Percentiles rank a stretch among this genome's conserved stretches.
Conservation (phyloP, 2,329 filamentous ascomycete species). For the Ophiostoma ips region DNA sequence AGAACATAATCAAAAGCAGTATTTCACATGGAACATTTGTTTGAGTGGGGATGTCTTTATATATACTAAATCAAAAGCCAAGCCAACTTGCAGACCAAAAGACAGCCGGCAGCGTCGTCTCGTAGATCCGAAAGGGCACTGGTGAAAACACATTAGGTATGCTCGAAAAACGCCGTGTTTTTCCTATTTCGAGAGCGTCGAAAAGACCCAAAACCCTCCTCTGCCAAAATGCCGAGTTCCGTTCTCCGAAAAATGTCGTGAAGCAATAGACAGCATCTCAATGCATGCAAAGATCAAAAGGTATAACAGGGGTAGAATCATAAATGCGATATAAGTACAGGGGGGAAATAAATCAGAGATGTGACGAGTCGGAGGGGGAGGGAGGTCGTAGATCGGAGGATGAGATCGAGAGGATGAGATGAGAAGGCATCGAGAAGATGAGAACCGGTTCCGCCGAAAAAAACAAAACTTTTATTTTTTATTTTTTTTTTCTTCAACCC, state of each 20-base stretch:
- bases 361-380: constrained; percentile 16
- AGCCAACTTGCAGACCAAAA: neutral
- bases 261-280: neutral
- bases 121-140: neutral
- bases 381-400: neutral
- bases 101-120: neutral
- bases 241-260: no score
- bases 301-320: constrained; percentile 1
- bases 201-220: neutral
- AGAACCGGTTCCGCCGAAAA: neutral
- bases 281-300: constrained; percentile 1
- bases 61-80: constrained; percentile 1
- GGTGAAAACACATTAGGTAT: neutral
- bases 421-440: neutral
- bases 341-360: constrained; percentile 7
- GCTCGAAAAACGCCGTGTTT: neutral
- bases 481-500: neutral
- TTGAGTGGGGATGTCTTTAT: constrained; percentile 12
- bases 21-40: neutral
- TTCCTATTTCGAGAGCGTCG: neutral
- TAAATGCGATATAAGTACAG: constrained; percentile 4
- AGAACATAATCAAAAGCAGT: neutral
- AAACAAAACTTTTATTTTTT: constrained; percentile 7
- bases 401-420: neutral
- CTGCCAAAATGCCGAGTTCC: neutral